These are phyloP conservation scores for Dothideomycetidae sp. DNA, from an alignment of 2,329 filamentous ascomycete genomes.

Conservation along the genomic window DNA sequence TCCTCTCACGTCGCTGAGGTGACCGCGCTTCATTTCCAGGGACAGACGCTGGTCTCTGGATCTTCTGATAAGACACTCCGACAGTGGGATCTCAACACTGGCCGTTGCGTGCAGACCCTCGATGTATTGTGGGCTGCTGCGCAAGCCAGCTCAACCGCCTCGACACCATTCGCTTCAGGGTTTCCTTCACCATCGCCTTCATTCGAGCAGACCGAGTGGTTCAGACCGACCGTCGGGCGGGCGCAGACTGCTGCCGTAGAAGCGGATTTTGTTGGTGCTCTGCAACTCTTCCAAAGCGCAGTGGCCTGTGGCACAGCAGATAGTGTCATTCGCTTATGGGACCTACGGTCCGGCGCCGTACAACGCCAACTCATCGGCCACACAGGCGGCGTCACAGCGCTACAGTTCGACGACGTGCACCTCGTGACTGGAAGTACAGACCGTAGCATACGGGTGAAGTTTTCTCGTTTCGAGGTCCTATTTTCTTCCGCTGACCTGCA, in stretches of 20 bases:
- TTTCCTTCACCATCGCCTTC: conserved; percentile 1
- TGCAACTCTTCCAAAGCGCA: conserved; percentile 93
- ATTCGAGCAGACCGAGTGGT: conserved; percentile 31
- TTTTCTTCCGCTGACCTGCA: conserved; percentile 17
- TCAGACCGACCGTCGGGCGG: conserved; percentile 52
- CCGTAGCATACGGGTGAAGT: conserved; percentile 62
- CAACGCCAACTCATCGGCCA: conserved; percentile 90
- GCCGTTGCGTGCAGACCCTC: conserved; percentile 91
- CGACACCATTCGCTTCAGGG: conserved; percentile 10
- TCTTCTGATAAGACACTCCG: conserved; percentile 94
- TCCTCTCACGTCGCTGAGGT: conserved; percentile 88
- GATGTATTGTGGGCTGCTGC: conserved; percentile 97
- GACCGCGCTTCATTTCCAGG: conserved; percentile 81
- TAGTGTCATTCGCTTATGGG: conserved; percentile 93
- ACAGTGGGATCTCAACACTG: conserved; percentile 94
- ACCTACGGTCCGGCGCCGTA: conserved; percentile 92
- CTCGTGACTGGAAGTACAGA: conserved; percentile 87
- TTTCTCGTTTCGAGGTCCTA: background rate
- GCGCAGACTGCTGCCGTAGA: conserved; percentile 46
- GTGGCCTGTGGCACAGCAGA: conserved; percentile 93
- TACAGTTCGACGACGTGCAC: conserved; percentile 94
- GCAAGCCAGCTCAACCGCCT: conserved; percentile 54
- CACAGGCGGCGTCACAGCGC: conserved; percentile 80
- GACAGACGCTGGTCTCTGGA: conserved; percentile 81
- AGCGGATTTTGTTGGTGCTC: conserved; percentile 83